A percentile compares a stretch with the other conserved stretches of the same genome.
Evolutionary conservation across 345 rosid genomes (phyloP).

Genomic region (Mallotus nudiflorus): DNA sequence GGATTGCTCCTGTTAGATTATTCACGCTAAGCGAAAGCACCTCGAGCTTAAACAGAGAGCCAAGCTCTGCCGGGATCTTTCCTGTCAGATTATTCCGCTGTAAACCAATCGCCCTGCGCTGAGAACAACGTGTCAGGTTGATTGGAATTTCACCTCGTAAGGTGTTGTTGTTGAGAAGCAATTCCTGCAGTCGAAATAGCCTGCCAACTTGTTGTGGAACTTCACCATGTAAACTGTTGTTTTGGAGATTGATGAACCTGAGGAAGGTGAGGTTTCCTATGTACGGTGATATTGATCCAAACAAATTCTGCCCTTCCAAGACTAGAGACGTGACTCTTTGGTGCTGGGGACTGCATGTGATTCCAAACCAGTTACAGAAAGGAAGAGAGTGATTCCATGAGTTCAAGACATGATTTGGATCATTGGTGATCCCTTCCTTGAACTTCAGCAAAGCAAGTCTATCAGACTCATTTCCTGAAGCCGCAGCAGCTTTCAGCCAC

Average conservation of each 20-base stretch:
- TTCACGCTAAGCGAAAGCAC: constrained; percentile 11
- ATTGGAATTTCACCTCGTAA: constrained; percentile 11
- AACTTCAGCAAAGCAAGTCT: constrained; percentile 16
- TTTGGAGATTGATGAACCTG: constrained; percentile 6
- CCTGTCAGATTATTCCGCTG: constrained; percentile 12
- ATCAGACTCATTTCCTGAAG: constrained; percentile 10
- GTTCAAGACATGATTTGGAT: constrained; percentile 10
- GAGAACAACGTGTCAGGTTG: constrained; percentile 14
- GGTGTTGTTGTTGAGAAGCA: constrained; percentile 6
- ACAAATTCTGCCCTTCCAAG: constrained; percentile 5
- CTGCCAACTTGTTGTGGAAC: constrained; percentile 20
- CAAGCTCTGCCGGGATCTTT: constrained; percentile 19
- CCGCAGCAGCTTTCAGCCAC: constrained; percentile 6
- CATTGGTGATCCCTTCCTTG: constrained; percentile 7
- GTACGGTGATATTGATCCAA: constrained; percentile 17
- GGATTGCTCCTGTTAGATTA: constrained; percentile 18
- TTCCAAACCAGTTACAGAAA: constrained; percentile 18
- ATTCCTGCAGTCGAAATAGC: constrained; percentile 10
- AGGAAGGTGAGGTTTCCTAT: constrained; percentile 18
- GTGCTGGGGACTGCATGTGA: constrained; percentile 1
- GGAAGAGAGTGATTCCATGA: constrained; percentile 24
- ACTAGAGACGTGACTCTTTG: constrained; percentile 8
- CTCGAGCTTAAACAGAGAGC: constrained; percentile 21
- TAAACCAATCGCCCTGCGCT: constrained; percentile 1
- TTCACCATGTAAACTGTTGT: constrained; percentile 12